Conservation (phyloP, 129 eudicot genomes). For the Lactuca saligna region DNA sequence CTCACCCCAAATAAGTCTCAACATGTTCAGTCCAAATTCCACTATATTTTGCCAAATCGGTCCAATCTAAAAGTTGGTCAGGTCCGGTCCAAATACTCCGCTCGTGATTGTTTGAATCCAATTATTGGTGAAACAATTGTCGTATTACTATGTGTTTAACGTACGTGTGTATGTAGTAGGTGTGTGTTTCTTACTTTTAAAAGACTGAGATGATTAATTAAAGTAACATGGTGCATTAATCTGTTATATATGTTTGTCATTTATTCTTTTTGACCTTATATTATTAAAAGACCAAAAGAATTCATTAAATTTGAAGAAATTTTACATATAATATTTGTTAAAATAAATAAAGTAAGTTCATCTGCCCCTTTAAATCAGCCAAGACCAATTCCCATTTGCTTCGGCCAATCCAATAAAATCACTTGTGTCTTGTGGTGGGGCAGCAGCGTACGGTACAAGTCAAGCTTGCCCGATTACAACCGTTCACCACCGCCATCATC, state of each 20-base stretch:
- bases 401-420: slow-evolving; percentile 6
- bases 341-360: neutral
- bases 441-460: slow-evolving; percentile 8
- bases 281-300: too few relatives aligned
- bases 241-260: neutral
- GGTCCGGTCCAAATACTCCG: too few relatives aligned
- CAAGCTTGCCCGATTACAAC: slow-evolving; percentile 4
- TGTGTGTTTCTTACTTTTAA: too few relatives aligned
- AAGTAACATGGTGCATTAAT: neutral
- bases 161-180: too few relatives aligned
- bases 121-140: too few relatives aligned
- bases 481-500: slow-evolving; percentile 5
- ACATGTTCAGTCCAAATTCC: too few relatives aligned
- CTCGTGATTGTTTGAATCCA: too few relatives aligned
- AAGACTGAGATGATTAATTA: neutral
- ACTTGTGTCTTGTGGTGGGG: neutral
- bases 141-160: too few relatives aligned
- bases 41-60: too few relatives aligned
- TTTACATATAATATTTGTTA: neutral
- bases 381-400: slow-evolving; percentile 7
- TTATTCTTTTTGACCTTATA: too few relatives aligned
- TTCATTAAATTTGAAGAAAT: neutral
- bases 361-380: slow-evolving; percentile 19
- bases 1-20: too few relatives aligned
- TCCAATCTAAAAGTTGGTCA: too few relatives aligned